Evolutionary conservation across 495 filamentous ascomycete genomes (phyloP), one percentile per base, ranked within the genome.

Genomic region (Xylaria intraflava): DNA sequence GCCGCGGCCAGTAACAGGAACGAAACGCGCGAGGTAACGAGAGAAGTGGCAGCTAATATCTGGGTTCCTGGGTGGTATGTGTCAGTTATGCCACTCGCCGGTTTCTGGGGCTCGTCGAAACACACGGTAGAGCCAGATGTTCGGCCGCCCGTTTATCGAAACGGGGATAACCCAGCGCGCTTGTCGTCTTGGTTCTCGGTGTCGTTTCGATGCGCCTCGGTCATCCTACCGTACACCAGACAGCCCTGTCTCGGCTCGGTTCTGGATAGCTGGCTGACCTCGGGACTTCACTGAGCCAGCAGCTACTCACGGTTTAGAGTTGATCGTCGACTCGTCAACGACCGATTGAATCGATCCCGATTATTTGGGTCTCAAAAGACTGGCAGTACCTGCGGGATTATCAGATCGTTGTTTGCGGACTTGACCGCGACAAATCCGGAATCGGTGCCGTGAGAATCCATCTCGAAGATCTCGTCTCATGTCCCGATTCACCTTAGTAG

Each of bases 81-180:
- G n/a, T 29, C 47, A 39, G 1, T 30, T 8, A 42, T 51, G 38
- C 38, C 16, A 38, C 49, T 26, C 38, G 41, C 26, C 22, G 24
- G 26, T 31, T 41, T 50, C 48, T 50, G 36, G 23, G 23, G 3
- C 48, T n/a, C 6, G 43, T 65, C 57, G 62, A 63, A 63, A 65
- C 60, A 65, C 60, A 52, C 49, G 40, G 26, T 20, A 52, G 35
- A 39, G 49, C 39, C 39, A 44, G 49, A 46, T 46, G 51, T 58
- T 62, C n/a, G 58, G 60, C 55, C 53, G 58, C 40, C 11, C 44
- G 55, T 60, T 49, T 51, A 59, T 57, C 60, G 36, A 51, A 61
- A 61, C 48, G 50, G 30, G 44, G 56, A 53, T 24, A 43, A 3
- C 23, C 12, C 14, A 43, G 39, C 27, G 24, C 42, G 42, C 23